A percentile compares a stretch with the other conserved stretches of the same genome.
Conservation (phyloP, 2,329 filamentous ascomycete species). For the Xylariaceae sp. region DNA sequence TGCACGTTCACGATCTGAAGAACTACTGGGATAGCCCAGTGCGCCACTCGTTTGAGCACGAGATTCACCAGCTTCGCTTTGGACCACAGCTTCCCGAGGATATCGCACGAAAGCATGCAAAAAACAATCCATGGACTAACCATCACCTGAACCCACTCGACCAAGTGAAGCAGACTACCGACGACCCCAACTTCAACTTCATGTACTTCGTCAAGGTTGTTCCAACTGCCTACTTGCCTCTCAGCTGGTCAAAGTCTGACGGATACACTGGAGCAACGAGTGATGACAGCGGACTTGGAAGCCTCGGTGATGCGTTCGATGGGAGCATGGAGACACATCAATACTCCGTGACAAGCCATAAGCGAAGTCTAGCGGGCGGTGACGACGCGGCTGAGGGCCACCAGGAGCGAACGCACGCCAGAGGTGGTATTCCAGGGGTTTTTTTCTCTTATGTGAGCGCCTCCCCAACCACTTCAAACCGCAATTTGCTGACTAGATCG, state of each 20-base stretch:
- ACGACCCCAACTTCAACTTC: conserved; percentile 87
- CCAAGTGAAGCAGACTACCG: conserved; percentile 72
- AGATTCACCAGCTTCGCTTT: conserved; percentile 86
- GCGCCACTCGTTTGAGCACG: conserved; percentile 86
- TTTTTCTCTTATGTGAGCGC: conserved; percentile 94
- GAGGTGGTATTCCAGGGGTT: conserved; percentile 91
- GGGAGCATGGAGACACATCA: conserved; percentile 97
- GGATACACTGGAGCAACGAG: conserved; percentile 42
- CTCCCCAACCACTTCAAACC: background rate
- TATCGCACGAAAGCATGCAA: conserved; percentile 59
- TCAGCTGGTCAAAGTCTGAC: conserved; percentile 70
- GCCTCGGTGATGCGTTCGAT: conserved; percentile 65
- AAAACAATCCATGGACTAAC: conserved; percentile 72
- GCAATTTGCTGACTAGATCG: conserved; percentile 23
- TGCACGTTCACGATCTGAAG: conserved; percentile 97
- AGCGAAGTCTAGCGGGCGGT: conserved; percentile 82
- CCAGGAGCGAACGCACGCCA: conserved; percentile 85
- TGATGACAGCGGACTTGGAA: conserved; percentile 66
- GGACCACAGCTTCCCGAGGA: conserved; percentile 85
- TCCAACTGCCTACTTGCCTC: conserved; percentile 88
- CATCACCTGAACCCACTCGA: conserved; percentile 94
- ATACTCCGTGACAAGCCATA: conserved; percentile 97
- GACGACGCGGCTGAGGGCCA: conserved; percentile 86
- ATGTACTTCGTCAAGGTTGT: conserved; percentile 99
- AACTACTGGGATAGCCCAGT: conserved; percentile 83